phyloP scores from a whole-genome alignment of 202 grass and related monocot genomes.

The Panicum hallii region DNA sequence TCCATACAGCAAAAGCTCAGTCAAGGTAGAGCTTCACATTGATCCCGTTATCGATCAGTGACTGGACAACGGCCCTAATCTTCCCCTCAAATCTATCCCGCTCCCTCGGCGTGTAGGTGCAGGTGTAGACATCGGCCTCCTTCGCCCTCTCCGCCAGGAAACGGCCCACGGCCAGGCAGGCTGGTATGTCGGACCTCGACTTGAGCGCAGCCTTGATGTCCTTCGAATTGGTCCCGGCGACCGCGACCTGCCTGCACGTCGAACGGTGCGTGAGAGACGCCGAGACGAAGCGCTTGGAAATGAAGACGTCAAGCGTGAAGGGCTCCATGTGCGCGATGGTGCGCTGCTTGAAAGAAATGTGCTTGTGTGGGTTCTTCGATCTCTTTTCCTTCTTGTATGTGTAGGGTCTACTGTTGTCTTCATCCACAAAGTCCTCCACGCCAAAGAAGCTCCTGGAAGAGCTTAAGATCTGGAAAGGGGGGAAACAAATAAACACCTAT shows the following conservation, averaged over 20 bases:
- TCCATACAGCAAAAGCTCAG: constrained; percentile 47
- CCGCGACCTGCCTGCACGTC: constrained; percentile 90
- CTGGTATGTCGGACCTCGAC: constrained; percentile 79
- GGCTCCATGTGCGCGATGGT: constrained; percentile 90
- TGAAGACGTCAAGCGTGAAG: constrained; percentile 88
- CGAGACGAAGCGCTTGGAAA: constrained; percentile 89
- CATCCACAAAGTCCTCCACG: constrained; percentile 89
- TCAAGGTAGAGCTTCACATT: constrained; percentile 95
- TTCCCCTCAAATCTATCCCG: constrained; percentile 88
- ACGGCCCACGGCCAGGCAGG: constrained; percentile 79
- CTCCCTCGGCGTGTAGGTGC: constrained; percentile 80
- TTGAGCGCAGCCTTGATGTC: constrained; percentile 77
- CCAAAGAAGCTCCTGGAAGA: constrained; percentile 91
- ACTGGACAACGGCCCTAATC: constrained; percentile 89
- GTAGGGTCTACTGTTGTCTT: constrained; percentile 89
- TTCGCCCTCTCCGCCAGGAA: constrained; percentile 80
- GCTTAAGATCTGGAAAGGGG: constrained; percentile 55
- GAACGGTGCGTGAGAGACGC: constrained; percentile 83
- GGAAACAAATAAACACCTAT: background rate
- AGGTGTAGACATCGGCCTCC: constrained; percentile 91
- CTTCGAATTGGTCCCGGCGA: constrained; percentile 91
- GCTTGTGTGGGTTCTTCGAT: constrained; percentile 85
- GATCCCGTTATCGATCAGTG: constrained; percentile 84
- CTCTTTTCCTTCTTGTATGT: constrained; percentile 97
- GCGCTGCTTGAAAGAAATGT: constrained; percentile 93